Base-by-base conservation (phyloP, 352 stramenopile species). In the Phytophthora hibernalis region DNA sequence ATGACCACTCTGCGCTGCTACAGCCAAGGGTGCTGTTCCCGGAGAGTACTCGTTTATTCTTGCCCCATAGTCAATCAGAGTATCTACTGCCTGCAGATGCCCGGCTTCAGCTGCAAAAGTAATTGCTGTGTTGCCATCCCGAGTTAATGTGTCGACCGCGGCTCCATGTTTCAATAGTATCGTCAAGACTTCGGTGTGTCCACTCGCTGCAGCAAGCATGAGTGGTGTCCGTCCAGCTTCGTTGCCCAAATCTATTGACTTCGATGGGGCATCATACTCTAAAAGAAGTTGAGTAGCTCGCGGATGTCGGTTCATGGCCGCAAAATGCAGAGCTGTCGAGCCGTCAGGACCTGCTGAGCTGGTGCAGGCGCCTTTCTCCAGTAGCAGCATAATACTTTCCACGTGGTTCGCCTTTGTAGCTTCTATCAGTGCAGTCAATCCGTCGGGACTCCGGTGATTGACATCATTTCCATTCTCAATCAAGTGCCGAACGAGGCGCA, bases 51-150 rank as follows among this genome's bases (percentile, higher is more conserved):
- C 24, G 8, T 64, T 53, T 4, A 69, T 33, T 16, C 6, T n/a
- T 22, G 54, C 54, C 1, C 47, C 47, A 20, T n/a, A 3, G 1
- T 54, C 20, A 18, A 69, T 24, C 15, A 65, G 30, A 22, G 9
- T 28, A 20, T 30, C 13, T 11, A 54, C 38, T 21, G 54, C 55
- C 8, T 56, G 22, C 10, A 55, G 16, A 0, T 55, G 47, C 2
- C 38, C 54, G 0, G 28, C 37, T 58, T 71, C 63, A 43, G 63
- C 56, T 18, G 63, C 63, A 48, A 71, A 62, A 5, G 63, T 67
- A 12, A 70, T 21, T 16, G 54, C 62, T 26, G 62, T 70, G 18
- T 52, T 15, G 13, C 49, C 56, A 9, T 67, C 50, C 30, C 16
- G 52, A 9, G 54, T 57, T 33, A 40, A 51, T 20, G 54, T 54